Evolutionary conservation across 306 rosid genomes (phyloP).

Genomic region (Morella rubra): DNA sequence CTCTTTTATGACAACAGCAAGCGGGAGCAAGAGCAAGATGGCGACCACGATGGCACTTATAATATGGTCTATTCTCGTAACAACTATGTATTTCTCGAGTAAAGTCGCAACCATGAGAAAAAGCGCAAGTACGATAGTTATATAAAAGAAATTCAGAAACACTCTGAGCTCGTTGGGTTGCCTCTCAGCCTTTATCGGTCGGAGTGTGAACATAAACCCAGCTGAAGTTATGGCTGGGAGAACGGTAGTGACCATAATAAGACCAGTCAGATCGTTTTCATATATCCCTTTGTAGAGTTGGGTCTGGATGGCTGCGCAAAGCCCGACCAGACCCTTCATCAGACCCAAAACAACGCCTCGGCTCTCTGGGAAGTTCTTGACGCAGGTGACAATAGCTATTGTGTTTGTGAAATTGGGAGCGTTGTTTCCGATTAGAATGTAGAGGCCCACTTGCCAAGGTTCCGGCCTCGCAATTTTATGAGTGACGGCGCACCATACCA

Average conservation of each 20-base stretch:
- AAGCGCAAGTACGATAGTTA: conserved; percentile 39
- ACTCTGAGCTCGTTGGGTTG: conserved; percentile 34
- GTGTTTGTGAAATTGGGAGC: conserved; percentile 49
- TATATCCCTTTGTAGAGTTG: conserved; percentile 42
- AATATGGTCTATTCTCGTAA: conserved; percentile 28
- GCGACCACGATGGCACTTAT: conserved; percentile 27
- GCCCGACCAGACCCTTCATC: conserved; percentile 52
- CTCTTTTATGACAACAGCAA: conserved; percentile 33
- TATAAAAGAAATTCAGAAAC: conserved; percentile 37
- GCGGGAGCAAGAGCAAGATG: conserved; percentile 33
- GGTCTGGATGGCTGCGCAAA: conserved; percentile 49
- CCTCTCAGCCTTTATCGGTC: conserved; percentile 25
- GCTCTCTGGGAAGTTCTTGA: conserved; percentile 55
- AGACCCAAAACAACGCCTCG: conserved; percentile 52
- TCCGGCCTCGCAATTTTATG: conserved; percentile 35
- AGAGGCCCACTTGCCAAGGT: conserved; percentile 53
- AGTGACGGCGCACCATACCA: conserved; percentile 45
- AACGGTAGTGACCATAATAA: conserved; percentile 47
- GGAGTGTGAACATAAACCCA: conserved; percentile 36
- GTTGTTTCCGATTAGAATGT: conserved; percentile 42
- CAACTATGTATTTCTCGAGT: conserved; percentile 11
- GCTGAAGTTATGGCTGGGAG: conserved; percentile 43
- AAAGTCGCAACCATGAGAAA: conserved; percentile 38
- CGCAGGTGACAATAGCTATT: conserved; percentile 39
- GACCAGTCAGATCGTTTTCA: conserved; percentile 38